Percentiles rank a stretch among this genome's conserved stretches.
These are phyloP conservation scores for Hordeum marinum DNA, from an alignment of 176 grass and related monocot species.

Conservation along the genomic window DNA sequence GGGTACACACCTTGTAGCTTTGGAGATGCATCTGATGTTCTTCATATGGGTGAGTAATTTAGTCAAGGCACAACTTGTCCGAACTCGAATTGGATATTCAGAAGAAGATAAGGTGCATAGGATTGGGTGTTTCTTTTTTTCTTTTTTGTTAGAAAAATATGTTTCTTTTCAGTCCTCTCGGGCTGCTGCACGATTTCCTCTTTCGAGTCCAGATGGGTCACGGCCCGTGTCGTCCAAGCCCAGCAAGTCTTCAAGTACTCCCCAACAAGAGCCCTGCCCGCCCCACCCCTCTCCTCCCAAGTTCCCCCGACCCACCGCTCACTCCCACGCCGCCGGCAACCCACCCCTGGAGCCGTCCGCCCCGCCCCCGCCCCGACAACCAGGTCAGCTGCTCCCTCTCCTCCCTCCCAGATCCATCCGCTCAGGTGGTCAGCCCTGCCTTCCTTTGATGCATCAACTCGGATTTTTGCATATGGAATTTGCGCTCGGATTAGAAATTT, in stretches of 20 bases:
- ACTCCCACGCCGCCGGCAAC: background rate
- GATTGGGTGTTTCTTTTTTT: too few relatives aligned
- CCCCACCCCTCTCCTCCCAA: background rate
- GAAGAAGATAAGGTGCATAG: too few relatives aligned
- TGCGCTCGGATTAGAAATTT: background rate
- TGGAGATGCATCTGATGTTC: conserved; percentile 27
- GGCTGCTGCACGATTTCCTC: background rate
- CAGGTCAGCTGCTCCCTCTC: background rate
- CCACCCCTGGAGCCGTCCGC: too few relatives aligned
- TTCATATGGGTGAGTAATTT: conserved; percentile 42
- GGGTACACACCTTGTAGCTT: conserved; percentile 10
- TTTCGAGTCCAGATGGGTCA: background rate
- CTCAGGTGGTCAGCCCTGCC: too few relatives aligned
- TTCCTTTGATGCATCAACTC: background rate
- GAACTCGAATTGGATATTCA: too few relatives aligned
- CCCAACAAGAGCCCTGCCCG: background rate
- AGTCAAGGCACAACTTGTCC: too few relatives aligned
- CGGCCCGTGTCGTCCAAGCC: background rate
- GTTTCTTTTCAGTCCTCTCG: too few relatives aligned
- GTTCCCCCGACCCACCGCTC: background rate
- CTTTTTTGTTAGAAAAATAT: too few relatives aligned
- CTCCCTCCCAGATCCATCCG: background rate
- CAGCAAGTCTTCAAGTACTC: background rate
- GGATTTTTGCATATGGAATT: background rate
- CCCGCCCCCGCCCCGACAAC: too few relatives aligned